phyloP scores from a whole-genome alignment of 352 stramenopile species.

The Aphanomyces euteiches region DNA sequence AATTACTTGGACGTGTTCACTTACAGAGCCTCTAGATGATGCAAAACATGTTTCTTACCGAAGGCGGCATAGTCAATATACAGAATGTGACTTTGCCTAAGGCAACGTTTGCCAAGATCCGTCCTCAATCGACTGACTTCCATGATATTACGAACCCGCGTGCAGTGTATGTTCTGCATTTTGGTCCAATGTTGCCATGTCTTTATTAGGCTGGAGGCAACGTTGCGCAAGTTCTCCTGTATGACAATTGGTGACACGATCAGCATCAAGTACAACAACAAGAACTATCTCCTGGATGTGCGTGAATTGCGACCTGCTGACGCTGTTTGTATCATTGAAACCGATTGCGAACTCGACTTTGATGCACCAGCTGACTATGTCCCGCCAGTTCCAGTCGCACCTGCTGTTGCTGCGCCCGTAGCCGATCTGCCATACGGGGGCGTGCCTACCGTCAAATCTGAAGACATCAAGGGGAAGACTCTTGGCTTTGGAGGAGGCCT shows the following conservation, averaged over 20 bases:
- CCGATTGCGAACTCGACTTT: conserved; percentile 99
- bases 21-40: conserved; percentile 88
- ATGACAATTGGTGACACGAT: conserved; percentile 98
- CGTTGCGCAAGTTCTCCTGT: conserved; percentile 91
- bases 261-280: conserved; percentile 98
- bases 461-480: conserved; percentile 39
- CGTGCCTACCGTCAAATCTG: conserved; percentile 60
- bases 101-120: conserved; percentile 97
- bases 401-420: conserved; percentile 33
- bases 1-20: conserved; percentile 2
- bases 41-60: conserved; percentile 96
- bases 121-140: conserved; percentile 98
- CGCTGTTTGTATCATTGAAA: conserved; percentile 99
- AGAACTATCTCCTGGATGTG: conserved; percentile 98
- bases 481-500: conserved; percentile 49
- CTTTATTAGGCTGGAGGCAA: conserved; percentile 59
- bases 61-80: conserved; percentile 93
- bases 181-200: conserved; percentile 15
- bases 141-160: conserved; percentile 98
- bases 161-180: conserved; percentile 86
- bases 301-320: conserved; percentile 94
- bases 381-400: conserved; percentile 35
- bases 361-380: conserved; percentile 90
- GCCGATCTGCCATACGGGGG: conserved; percentile 34
- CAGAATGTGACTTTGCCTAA: conserved; percentile 95